phyloP scores from a whole-genome alignment of 2,329 filamentous ascomycete species.

The Nemania sp. region DNA sequence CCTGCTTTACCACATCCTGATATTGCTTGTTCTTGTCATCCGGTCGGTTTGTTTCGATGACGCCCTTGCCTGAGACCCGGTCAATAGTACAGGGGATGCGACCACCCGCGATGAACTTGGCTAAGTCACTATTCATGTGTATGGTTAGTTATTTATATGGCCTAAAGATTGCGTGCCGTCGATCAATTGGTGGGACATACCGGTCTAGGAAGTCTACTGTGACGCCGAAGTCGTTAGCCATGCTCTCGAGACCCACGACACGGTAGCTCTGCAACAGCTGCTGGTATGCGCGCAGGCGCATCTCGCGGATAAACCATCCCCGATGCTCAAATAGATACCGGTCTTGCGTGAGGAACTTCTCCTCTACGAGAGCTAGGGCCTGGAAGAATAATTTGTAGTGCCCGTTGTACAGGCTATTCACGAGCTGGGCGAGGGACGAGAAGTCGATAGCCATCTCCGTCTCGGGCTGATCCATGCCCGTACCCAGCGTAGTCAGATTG shows the following conservation, averaged over 20 bases:
- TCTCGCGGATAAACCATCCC: constrained; percentile 97
- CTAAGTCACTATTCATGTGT: constrained; percentile 76
- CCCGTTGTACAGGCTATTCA: constrained; percentile 91
- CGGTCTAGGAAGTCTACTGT: constrained; percentile 96
- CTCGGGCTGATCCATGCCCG: constrained; percentile 76
- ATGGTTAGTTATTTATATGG: constrained; percentile 18
- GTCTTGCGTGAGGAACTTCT: constrained; percentile 92
- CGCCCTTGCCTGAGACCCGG: constrained; percentile 92
- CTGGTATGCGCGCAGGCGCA: constrained; percentile 95
- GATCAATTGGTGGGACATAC: constrained; percentile 62
- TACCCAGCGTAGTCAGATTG: constrained; percentile 87
- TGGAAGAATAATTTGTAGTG: constrained; percentile 96
- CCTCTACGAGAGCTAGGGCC: constrained; percentile 89
- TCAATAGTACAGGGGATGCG: constrained; percentile 98
- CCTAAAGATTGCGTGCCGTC: neutral
- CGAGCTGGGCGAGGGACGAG: constrained; percentile 84
- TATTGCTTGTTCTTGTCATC: constrained; percentile 99
- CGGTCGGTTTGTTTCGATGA: constrained; percentile 97
- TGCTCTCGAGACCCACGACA: constrained; percentile 94
- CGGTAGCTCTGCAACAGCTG: constrained; percentile 97
- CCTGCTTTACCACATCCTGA: constrained; percentile 96
- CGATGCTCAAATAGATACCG: constrained; percentile 96
- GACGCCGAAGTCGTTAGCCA: constrained; percentile 97
- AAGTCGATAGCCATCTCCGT: constrained; percentile 89
- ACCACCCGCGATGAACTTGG: constrained; percentile 95